phyloP scores from a whole-genome alignment of 129 eudicot genomes.

The Erigeron canadensis region DNA sequence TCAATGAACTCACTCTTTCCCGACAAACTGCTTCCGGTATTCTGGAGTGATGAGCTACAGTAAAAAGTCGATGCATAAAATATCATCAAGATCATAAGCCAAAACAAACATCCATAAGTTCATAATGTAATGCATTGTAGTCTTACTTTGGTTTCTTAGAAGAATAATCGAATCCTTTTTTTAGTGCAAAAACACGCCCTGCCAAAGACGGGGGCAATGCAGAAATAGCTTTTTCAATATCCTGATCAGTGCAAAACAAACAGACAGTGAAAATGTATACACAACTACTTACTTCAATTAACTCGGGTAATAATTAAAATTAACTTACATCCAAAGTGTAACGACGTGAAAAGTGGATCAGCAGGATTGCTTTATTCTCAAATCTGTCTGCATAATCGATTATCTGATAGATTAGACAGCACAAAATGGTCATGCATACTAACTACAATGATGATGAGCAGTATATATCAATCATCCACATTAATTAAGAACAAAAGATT shows the following conservation, averaged over 20 bases:
- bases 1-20: constrained; percentile 48
- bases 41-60: constrained; percentile 18
- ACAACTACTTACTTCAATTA: too few relatives aligned
- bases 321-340: constrained; percentile 80
- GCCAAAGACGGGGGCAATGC: constrained; percentile 67
- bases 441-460: constrained; percentile 17
- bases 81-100: constrained; percentile 1
- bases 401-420: constrained; percentile 44
- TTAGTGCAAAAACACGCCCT: constrained; percentile 88
- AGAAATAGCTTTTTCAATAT: constrained; percentile 64
- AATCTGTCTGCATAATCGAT: constrained; percentile 56
- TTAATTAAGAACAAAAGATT: constrained; percentile 1
- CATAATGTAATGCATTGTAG: too few relatives aligned
- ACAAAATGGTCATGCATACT: background rate
- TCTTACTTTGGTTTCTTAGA: too few relatives aligned
- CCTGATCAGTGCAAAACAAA: constrained; percentile 46
- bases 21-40: constrained; percentile 28
- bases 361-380: constrained; percentile 90
- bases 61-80: background rate
- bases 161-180: constrained; percentile 84
- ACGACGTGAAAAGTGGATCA: constrained; percentile 96
- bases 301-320: constrained; percentile 22
- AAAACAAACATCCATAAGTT: too few relatives aligned
- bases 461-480: constrained; percentile 1
- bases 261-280: background rate